Evolutionary conservation across 1,284 basidiomycete genomes (phyloP).

Genomic region (Ustanciosporium gigantosporum): DNA sequence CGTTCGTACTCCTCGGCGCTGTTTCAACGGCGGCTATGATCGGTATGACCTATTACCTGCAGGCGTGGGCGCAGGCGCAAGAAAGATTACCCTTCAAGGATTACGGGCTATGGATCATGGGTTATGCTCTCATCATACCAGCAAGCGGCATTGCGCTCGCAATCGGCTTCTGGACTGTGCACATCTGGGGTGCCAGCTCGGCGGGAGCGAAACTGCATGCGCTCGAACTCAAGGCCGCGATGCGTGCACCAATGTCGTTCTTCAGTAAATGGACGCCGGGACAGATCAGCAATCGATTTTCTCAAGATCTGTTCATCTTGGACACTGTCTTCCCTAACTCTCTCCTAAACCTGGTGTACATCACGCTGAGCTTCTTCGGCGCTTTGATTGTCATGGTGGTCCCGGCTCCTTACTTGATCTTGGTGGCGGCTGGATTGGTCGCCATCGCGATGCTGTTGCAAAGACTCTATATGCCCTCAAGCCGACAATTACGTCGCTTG

Average conservation of each 20-base stretch:
- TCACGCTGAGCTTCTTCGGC: constrained; percentile 8
- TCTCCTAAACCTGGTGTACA: constrained; percentile 10
- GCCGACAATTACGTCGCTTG: constrained; percentile 39
- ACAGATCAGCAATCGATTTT: constrained; percentile 46
- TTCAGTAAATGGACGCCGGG: constrained; percentile 38
- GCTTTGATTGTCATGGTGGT: constrained; percentile 22
- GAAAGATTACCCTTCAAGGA: constrained; percentile 16
- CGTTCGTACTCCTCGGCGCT: neutral
- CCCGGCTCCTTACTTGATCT: constrained; percentile 35
- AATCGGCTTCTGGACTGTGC: constrained; percentile 6
- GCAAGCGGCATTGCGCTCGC: constrained; percentile 5
- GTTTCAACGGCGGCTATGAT: neutral
- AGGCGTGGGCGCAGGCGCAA: constrained; percentile 26
- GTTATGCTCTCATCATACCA: constrained; percentile 5
- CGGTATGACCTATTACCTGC: constrained; percentile 12
- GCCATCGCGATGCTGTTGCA: constrained; percentile 16
- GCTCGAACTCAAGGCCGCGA: constrained; percentile 18
- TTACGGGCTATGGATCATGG: constrained; percentile 14
- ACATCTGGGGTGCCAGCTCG: constrained; percentile 3
- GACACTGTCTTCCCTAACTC: constrained; percentile 25
- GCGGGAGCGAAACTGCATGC: constrained; percentile 31
- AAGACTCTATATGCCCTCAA: constrained; percentile 42
- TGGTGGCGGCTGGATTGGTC: constrained; percentile 10
- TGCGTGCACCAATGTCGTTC: constrained; percentile 32
- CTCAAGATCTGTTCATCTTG: constrained; percentile 44